phyloP scores from a whole-genome alignment of 2,329 filamentous ascomycete genomes.

The Sordariomycetes sp. region DNA sequence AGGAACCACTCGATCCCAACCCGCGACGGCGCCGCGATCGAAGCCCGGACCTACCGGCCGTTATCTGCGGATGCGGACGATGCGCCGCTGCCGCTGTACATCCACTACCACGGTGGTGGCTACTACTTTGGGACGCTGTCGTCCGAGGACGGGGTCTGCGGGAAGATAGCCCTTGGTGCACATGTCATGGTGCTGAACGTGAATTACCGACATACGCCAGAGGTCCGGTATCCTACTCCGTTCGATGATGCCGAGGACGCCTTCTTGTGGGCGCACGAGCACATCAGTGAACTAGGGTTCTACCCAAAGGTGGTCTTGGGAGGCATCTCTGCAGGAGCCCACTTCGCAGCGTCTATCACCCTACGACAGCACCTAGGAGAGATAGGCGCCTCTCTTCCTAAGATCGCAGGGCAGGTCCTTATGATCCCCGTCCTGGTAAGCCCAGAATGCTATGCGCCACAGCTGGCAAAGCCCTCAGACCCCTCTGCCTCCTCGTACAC shows the following conservation, averaged over 20 bases:
- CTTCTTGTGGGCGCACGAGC: slow-evolving; percentile 39
- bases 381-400: slow-evolving; percentile 9
- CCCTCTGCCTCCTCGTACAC: slow-evolving; percentile 29
- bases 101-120: slow-evolving; percentile 44
- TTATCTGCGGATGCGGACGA: slow-evolving; percentile 16
- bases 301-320: slow-evolving; percentile 31
- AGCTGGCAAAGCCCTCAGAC: slow-evolving; percentile 23
- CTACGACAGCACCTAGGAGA: slow-evolving; percentile 23
- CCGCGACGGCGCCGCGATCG: slow-evolving; percentile 30
- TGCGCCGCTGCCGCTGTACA: slow-evolving; percentile 32
- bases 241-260: slow-evolving; percentile 44
- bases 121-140: slow-evolving; percentile 43
- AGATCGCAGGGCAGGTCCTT: slow-evolving; percentile 37
- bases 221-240: slow-evolving; percentile 37
- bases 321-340: slow-evolving; percentile 36
- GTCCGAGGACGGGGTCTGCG: slow-evolving; percentile 41
- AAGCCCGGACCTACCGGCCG: slow-evolving; percentile 35
- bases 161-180: slow-evolving; percentile 29
- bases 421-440: slow-evolving; percentile 36
- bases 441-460: slow-evolving; percentile 14
- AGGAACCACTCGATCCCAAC: slow-evolving; percentile 25
- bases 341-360: slow-evolving; percentile 27
- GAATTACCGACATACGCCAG: slow-evolving; percentile 49
- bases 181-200: slow-evolving; percentile 38
- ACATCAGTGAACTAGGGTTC: slow-evolving; percentile 25